Percentiles rank a stretch among this genome's conserved stretches.
Conservation (phyloP, 495 filamentous ascomycete species). For the Evansstolkia leycettana region DNA sequence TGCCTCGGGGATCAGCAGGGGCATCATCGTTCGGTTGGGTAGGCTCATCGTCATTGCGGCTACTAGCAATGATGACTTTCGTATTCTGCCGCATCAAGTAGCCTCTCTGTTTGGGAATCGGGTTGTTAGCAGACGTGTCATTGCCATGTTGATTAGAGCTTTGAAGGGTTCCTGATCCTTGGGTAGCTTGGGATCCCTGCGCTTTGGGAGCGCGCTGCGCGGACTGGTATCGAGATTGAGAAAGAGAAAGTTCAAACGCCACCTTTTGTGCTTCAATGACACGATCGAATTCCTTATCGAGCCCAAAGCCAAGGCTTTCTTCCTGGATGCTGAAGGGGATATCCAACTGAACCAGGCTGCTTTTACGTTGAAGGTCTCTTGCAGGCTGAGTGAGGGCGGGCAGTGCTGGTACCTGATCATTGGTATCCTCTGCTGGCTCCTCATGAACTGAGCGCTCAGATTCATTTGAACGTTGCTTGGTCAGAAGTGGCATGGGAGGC, state of each 20-base stretch:
- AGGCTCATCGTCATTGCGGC: slow-evolving; percentile 40
- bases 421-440: slow-evolving; percentile 15
- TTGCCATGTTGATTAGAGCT: too few relatives aligned
- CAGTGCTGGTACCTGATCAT: slow-evolving; percentile 3
- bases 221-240: slow-evolving; percentile 9
- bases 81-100: slow-evolving; percentile 99
- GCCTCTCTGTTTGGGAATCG: slow-evolving; percentile 63
- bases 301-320: slow-evolving; percentile 58
- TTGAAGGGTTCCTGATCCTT: neutral
- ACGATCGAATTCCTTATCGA: slow-evolving; percentile 87
- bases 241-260: slow-evolving; percentile 45
- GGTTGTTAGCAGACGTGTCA: slow-evolving; percentile 43
- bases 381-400: slow-evolving; percentile 8
- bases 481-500: slow-evolving; percentile 42
- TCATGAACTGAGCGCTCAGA: slow-evolving; percentile 13
- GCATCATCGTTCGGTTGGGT: slow-evolving; percentile 32
- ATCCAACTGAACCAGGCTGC: slow-evolving; percentile 52
- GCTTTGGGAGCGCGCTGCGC: slow-evolving; percentile 3
- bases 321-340: slow-evolving; percentile 44
- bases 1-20: slow-evolving; percentile 38
- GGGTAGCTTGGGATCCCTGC: slow-evolving; percentile 2
- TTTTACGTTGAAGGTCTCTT: slow-evolving; percentile 28
- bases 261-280: slow-evolving; percentile 99
- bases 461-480: slow-evolving; percentile 22
- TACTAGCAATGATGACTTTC: slow-evolving; percentile 84